Evolutionary conservation across 257 asterid genomes (phyloP).

Genomic region (Lavandula angustifolia): DNA sequence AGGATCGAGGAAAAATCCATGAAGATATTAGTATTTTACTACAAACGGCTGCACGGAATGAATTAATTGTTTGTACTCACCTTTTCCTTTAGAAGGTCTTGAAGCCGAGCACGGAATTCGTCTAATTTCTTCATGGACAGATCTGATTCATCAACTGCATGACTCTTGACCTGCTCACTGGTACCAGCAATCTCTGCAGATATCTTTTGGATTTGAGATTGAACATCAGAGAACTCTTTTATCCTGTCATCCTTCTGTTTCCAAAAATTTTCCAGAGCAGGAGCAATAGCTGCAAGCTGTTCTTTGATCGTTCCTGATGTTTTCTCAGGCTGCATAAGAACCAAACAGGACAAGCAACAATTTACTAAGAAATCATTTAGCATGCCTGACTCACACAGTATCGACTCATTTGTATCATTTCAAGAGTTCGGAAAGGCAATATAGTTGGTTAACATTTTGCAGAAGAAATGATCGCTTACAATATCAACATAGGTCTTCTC

Average conservation of each 20-base stretch:
- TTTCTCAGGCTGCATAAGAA: constrained; percentile 73
- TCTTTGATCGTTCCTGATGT: constrained; percentile 95
- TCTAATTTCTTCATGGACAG: constrained; percentile 78
- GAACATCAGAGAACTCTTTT: constrained; percentile 84
- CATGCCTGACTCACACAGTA: not conserved
- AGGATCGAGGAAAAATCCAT: constrained; percentile 28
- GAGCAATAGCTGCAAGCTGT: constrained; percentile 91
- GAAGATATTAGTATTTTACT: constrained; percentile 21
- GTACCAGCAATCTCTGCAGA: constrained; percentile 81
- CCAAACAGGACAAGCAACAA: constrained; percentile 17
- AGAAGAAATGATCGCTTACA: constrained; percentile 48
- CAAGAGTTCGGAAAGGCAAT: constrained; percentile 7
- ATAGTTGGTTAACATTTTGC: constrained; percentile 14
- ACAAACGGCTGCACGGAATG: constrained; percentile 3
- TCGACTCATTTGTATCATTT: constrained; percentile 5
- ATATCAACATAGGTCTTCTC: constrained; percentile 72
- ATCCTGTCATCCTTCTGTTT: constrained; percentile 81
- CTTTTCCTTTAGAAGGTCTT: constrained; percentile 95
- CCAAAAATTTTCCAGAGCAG: constrained; percentile 81
- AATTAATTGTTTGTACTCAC: constrained; percentile 38
- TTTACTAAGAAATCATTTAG: constrained; percentile 10
- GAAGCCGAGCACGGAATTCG: constrained; percentile 78
- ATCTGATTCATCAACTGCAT: constrained; percentile 77
- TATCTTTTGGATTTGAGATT: constrained; percentile 81
- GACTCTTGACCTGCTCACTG: constrained; percentile 58